Conservation (phyloP, 257 asterid genomes). For the Forsythia viridissima region DNA sequence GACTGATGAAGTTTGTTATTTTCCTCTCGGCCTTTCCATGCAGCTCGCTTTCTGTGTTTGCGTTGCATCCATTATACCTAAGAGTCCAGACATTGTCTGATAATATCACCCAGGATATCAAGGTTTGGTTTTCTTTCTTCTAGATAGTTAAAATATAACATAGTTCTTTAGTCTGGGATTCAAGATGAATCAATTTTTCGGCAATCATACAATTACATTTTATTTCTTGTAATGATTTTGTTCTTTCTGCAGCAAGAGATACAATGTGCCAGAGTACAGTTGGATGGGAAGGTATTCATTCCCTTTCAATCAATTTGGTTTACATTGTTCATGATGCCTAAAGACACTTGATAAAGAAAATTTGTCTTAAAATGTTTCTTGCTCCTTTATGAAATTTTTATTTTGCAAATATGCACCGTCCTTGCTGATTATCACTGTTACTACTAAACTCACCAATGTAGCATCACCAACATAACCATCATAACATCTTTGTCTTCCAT, state of each 20-base stretch:
- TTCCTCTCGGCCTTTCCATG: slow-evolving; percentile 27
- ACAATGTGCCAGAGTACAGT: slow-evolving; percentile 49
- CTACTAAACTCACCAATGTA: not conserved
- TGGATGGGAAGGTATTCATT: slow-evolving; percentile 71
- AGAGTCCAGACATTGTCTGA: slow-evolving; percentile 83
- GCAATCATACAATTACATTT: slow-evolving; percentile 3
- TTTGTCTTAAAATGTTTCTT: too few relatives aligned
- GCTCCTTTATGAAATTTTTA: not conserved
- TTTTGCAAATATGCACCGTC: not conserved
- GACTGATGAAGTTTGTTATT: not conserved
- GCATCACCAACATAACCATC: not conserved
- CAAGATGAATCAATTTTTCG: slow-evolving; percentile 1
- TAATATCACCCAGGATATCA: slow-evolving; percentile 62
- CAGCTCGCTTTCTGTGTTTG: slow-evolving; percentile 98
- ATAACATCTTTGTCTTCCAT: not conserved
- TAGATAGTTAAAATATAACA: slow-evolving; percentile 6
- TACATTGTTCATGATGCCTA: not conserved
- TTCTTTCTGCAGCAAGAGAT: slow-evolving; percentile 70
- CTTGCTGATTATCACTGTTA: not conserved
- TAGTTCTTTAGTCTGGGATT: not conserved
- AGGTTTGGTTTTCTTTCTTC: slow-evolving; percentile 42
- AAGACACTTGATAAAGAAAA: too few relatives aligned
- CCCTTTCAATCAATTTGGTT: not conserved
- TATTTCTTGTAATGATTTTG: not conserved
- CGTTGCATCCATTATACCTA: slow-evolving; percentile 91